These are phyloP conservation scores for Hypseocharis bilobata DNA, from an alignment of 441 rosid species.

Conservation along the genomic window DNA sequence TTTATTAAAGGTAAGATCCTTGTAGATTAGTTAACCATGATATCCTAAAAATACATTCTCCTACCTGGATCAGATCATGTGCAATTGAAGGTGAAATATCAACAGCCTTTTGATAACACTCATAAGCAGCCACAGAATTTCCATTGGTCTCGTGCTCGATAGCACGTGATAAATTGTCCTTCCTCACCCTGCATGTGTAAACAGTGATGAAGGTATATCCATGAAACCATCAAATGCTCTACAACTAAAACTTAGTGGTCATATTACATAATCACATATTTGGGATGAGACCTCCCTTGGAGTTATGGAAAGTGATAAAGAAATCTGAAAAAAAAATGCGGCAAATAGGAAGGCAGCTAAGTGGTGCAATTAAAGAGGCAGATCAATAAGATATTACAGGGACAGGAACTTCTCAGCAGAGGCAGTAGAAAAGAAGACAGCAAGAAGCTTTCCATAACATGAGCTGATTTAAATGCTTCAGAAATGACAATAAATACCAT, in stretches of 20 bases:
- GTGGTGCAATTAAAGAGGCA: no score
- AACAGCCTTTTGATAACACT: conserved; percentile 85
- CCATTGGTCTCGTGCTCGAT: conserved; percentile 75
- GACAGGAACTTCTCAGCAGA: no score
- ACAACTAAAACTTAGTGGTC: neutral
- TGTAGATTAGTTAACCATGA: neutral
- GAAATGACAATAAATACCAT: no score
- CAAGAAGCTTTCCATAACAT: no score
- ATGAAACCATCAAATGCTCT: neutral
- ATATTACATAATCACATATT: neutral
- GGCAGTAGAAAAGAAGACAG: no score
- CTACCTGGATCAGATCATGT: conserved; percentile 69
- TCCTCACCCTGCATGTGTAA: conserved; percentile 50
- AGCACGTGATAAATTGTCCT: conserved; percentile 80
- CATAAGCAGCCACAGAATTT: conserved; percentile 73
- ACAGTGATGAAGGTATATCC: neutral
- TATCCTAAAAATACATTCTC: neutral
- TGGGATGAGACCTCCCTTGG: no score
- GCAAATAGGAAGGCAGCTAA: no score
- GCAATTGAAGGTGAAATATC: conserved; percentile 90
- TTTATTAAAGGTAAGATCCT: neutral
- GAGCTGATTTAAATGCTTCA: no score
- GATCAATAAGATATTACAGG: no score
- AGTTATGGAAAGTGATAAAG: no score
- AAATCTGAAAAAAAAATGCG: no score